Evolutionary conservation across 116 monocot species (phyloP), one percentile per base, ranked within the genome.

Genomic region (Trichopus zeylanicus): DNA sequence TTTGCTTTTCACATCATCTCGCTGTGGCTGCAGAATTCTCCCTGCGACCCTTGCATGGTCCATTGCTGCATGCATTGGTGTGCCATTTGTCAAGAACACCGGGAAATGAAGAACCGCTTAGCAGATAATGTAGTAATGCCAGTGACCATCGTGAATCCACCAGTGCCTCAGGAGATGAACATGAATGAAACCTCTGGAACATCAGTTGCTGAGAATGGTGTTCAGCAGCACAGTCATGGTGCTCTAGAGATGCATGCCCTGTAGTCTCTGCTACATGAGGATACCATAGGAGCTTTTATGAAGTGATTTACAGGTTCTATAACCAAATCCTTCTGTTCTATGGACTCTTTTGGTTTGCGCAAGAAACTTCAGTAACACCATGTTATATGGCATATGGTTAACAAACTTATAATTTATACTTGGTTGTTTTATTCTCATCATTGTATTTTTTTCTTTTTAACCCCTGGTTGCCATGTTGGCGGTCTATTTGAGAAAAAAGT

Each of bases 21-120:
- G 9, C 6, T 49, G 46, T 35, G 20, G 23, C 19, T 63, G 77
- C 78, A 84, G 84, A 70, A 84, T 56, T 75, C 84, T 61, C 84
- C 84, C 23, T 84, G 84, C 35, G 79, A 84, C 42, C 76, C 84
- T 39, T 84, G 84, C 62, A 57, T 79, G 72, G 79, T 84, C 16
- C 84, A 84, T 55, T 79, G 84, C 63, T 79, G 79, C 67, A 54
- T 84, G 84, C 84, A 84, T 32, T 84, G 79, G 79, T 84, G 79
- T 62, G 84, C 84, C 5, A 60, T 73, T 18, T 84, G 84, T 39
- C 84, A 84, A 46, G 84, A 84, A 64, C 75, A 84, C 51, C 67
- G 84, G 8, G 84, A 84, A 61, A 75, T 79, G 84, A 75, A 69
- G 62, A 66, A 62, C 16, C 75, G 62, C 47, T 68, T 84, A 28